These are phyloP conservation scores for Massariosphaeria phaeospora DNA, from an alignment of 495 filamentous ascomycete species.

Conservation along the genomic window DNA sequence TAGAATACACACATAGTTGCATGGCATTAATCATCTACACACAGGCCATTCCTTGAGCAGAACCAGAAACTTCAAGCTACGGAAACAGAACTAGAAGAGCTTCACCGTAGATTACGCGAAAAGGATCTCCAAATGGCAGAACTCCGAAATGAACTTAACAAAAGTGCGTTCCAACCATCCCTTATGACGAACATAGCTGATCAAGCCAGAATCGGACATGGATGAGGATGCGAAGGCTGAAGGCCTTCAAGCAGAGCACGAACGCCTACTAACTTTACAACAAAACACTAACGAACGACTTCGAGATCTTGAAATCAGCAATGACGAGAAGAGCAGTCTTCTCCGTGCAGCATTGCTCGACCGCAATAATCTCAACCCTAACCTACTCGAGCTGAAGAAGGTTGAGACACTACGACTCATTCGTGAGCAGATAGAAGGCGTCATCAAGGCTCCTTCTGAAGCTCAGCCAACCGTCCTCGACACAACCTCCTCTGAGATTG, in stretches of 20 bases:
- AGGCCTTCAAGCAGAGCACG: conserved; percentile 22
- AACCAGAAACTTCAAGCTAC: conserved; percentile 37
- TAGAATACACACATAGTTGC: too few species aligned
- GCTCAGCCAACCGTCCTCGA: conserved; percentile 22
- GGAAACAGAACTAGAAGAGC: conserved; percentile 21
- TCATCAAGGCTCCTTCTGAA: conserved; percentile 16
- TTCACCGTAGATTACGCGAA: conserved; percentile 23
- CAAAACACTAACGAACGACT: conserved; percentile 31
- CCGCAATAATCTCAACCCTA: conserved; percentile 36
- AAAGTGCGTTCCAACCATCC: conserved; percentile 32
- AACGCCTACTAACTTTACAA: conserved; percentile 41
- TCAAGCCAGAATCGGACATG: conserved; percentile 21
- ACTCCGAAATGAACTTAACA: conserved; percentile 47
- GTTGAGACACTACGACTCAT: conserved; percentile 31
- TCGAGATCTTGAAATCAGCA: conserved; percentile 38
- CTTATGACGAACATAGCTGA: background rate
- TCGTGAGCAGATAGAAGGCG: conserved; percentile 30
- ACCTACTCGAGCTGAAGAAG: conserved; percentile 34
- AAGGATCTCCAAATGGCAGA: conserved; percentile 29
- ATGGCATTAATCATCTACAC: too few species aligned
- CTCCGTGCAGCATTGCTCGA: conserved; percentile 39
- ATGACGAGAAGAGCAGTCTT: conserved; percentile 40
- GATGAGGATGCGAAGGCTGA: conserved; percentile 13
- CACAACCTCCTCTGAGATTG: conserved; percentile 10
- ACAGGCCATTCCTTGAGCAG: conserved; percentile 31